Percentiles rank a stretch among this genome's conserved stretches.
Conservation (phyloP, 345 rosid species). For the Lepidium aucheri region DNA sequence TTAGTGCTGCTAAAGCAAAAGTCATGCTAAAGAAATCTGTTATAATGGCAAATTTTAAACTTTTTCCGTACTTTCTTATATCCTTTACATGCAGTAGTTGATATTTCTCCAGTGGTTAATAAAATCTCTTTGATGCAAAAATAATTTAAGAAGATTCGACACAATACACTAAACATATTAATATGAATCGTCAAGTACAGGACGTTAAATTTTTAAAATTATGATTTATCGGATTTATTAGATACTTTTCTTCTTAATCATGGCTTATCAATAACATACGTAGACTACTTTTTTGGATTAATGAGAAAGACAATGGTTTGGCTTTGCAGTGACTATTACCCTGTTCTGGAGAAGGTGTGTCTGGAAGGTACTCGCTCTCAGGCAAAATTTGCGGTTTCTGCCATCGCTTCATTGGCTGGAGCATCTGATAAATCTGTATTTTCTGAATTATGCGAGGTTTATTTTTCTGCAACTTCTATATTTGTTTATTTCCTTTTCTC, state of each 20-base stretch:
- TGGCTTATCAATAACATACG: conserved; percentile 7
- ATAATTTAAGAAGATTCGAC: neutral
- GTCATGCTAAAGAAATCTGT: neutral
- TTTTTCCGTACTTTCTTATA: neutral
- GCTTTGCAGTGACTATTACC: conserved; percentile 54
- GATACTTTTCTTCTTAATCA: neutral
- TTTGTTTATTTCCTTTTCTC: neutral
- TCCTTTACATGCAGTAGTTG: neutral
- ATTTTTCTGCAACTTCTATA: neutral
- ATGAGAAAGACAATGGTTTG: conserved; percentile 6
- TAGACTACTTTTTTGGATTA: neutral
- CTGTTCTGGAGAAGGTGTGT: conserved; percentile 54
- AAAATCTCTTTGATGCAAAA: neutral
- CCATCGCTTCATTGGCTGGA: conserved; percentile 57
- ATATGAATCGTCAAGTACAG: neutral
- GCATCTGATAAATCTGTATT: conserved; percentile 40
- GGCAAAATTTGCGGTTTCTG: conserved; percentile 79
- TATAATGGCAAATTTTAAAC: neutral
- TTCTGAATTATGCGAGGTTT: conserved; percentile 68
- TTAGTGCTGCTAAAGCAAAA: neutral
- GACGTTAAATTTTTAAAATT: neutral
- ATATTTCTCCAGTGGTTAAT: neutral
- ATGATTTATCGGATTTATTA: neutral
- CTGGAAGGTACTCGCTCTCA: conserved; percentile 73
- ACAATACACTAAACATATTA: neutral